These are phyloP conservation scores for Nicotiana sylvestris DNA, from an alignment of 257 asterid species.

Conservation along the genomic window DNA sequence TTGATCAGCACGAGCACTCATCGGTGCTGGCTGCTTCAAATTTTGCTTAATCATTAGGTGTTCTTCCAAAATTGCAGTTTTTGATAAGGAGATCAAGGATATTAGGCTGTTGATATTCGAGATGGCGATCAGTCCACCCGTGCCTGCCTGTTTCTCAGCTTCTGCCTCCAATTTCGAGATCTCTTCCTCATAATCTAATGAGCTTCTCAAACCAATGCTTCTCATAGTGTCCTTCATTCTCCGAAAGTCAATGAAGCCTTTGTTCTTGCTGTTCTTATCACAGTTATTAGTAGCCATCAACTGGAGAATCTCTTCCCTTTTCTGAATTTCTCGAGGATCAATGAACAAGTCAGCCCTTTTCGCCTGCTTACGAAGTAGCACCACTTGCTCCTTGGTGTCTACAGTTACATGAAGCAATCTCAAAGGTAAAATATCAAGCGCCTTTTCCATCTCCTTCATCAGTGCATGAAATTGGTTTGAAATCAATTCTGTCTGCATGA, in stretches of 20 bases:
- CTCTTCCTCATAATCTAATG: conserved; percentile 51
- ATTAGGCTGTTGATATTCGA: conserved; percentile 64
- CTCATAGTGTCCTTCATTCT: conserved; percentile 35
- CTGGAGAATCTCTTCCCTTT: conserved; percentile 52
- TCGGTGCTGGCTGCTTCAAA: conserved; percentile 35
- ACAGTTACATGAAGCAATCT: conserved; percentile 56
- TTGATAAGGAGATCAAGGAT: conserved; percentile 50
- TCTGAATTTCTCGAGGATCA: conserved; percentile 41
- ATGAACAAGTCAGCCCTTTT: conserved; percentile 45
- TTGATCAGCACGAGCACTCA: conserved; percentile 31
- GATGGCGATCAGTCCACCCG: conserved; percentile 74
- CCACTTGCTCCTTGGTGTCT: conserved; percentile 78
- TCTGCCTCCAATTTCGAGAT: conserved; percentile 59
- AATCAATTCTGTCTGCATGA: conserved; percentile 55
- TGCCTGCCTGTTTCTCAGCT: conserved; percentile 78
- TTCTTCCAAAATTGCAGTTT: conserved; percentile 33
- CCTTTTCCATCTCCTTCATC: conserved; percentile 65
- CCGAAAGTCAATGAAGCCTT: conserved; percentile 33
- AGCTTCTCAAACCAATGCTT: conserved; percentile 46
- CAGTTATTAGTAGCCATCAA: conserved; percentile 29
- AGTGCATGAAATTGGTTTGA: conserved; percentile 47
- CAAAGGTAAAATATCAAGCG: conserved; percentile 74
- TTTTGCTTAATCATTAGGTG: conserved; percentile 26
- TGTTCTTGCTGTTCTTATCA: conserved; percentile 34
- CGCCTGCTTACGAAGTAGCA: conserved; percentile 73